Evolutionary conservation across 495 filamentous ascomycete genomes (phyloP), one percentile per base, ranked within the genome.

Genomic region (Penicillium parvum): DNA sequence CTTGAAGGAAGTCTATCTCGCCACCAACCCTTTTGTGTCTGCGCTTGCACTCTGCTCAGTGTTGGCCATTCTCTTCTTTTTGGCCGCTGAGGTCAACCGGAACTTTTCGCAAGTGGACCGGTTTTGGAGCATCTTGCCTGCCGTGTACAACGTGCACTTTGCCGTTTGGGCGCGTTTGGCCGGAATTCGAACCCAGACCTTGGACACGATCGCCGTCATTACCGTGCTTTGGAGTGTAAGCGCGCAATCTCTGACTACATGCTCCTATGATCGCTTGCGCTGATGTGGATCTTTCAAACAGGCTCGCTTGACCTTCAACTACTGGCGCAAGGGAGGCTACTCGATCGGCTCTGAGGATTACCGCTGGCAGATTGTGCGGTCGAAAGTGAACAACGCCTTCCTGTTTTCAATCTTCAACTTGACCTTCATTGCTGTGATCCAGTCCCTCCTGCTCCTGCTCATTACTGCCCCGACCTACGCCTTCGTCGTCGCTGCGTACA

Each of bases 81-180:
- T 91, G 20, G 66, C 75, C 2, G 82, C 86, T 19, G 92, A 97
- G 63, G 65, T 90, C 65, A 96, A 87, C 63, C 77, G 78, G 37
- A 97, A 99, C 66, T 96, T 87, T 65, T 95, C 88, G 6, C 91
- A 97, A 63, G 83, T 99, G 7, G 94, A 99, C 61, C 77, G 94
- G 2, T 69, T 81, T 49, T 99, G 94, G 94, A 87, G 85, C 58
- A 69, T 99, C 35, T 63, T 97, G 29, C 94, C 94, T 10, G 82
- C 86, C 6, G 29, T 96, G 33, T 96, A 90, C 68, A 87, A 90
- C 61, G 83, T 77, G n/a, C 90, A 99, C 61, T 96, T 85, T 57
- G 76, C 77, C 43, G 39, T 75, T 11, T 99, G 88, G 78, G 86
- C 90, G 23, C 85, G 84, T 60, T 41, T 88, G 43, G 68, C 76